A percentile compares a stretch with the other conserved stretches of the same genome.
Conservation (phyloP, 805 yeast species). For the Naumovozyma baii region DNA sequence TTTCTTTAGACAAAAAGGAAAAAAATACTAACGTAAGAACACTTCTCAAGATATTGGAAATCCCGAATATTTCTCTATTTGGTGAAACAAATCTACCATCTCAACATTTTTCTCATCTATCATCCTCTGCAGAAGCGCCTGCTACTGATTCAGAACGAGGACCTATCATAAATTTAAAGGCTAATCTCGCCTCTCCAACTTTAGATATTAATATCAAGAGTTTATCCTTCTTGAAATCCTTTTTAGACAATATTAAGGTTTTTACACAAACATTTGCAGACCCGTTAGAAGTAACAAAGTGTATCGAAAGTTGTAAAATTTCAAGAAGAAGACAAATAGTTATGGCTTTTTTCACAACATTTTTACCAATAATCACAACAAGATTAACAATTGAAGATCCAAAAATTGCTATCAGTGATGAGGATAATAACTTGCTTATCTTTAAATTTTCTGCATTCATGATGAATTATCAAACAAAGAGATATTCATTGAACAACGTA, state of each 20-base stretch:
- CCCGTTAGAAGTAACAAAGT: conserved; percentile 6
- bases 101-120: conserved; percentile 24
- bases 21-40: not conserved
- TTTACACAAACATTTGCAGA: conserved; percentile 14
- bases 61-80: conserved; percentile 33
- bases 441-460: conserved; percentile 25
- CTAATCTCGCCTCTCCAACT: conserved; percentile 36
- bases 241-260: conserved; percentile 22
- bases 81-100: conserved; percentile 34
- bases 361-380: conserved; percentile 30
- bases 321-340: conserved; percentile 3
- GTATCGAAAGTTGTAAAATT: conserved; percentile 1
- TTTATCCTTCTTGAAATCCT: conserved; percentile 30
- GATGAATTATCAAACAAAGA: conserved; percentile 15
- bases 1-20: conserved; percentile 19
- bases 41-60: conserved; percentile 22
- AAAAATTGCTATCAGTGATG: conserved; percentile 28
- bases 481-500: conserved; percentile 6
- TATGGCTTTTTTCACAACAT: conserved; percentile 11
- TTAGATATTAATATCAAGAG: conserved; percentile 37
- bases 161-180: conserved; percentile 31
- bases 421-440: conserved; percentile 20
- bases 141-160: conserved; percentile 15
- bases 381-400: conserved; percentile 35
- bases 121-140: not conserved